These are phyloP conservation scores for Yamadazyma membranifaciens DNA, from an alignment of 1,139 yeast species.

Conservation along the genomic window DNA sequence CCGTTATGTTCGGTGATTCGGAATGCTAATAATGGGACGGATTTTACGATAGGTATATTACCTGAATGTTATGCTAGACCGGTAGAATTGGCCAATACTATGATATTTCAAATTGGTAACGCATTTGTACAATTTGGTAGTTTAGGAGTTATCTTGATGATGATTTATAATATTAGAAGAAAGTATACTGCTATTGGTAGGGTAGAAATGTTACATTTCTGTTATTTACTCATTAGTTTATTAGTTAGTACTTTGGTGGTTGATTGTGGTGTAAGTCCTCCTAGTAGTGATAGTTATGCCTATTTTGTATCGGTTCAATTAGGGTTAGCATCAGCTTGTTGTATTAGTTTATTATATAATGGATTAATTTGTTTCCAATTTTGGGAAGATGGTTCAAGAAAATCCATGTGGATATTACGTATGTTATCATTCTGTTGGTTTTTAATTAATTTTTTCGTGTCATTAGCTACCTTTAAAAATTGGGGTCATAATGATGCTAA, in stretches of 20 bases:
- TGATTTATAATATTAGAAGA: constrained; percentile 74
- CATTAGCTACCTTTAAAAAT: constrained; percentile 68
- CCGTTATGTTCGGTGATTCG: constrained; percentile 73
- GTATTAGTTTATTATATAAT: constrained; percentile 65
- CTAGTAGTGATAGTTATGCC: constrained; percentile 70
- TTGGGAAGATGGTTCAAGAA: constrained; percentile 88
- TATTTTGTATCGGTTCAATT: constrained; percentile 82
- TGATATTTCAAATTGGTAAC: constrained; percentile 87
- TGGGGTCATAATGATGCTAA: constrained; percentile 54
- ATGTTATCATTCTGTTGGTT: constrained; percentile 51
- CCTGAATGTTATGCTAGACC: constrained; percentile 83
- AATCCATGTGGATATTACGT: constrained; percentile 60
- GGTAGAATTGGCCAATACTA: constrained; percentile 84
- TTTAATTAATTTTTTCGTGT: constrained; percentile 61
- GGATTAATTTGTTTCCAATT: constrained; percentile 83
- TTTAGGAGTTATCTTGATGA: constrained; percentile 60
- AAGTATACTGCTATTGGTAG: constrained; percentile 95
- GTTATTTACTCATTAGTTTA: constrained; percentile 57
- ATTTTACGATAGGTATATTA: constrained; percentile 55
- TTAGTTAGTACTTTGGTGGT: constrained; percentile 69
- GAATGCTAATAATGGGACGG: constrained; percentile 18
- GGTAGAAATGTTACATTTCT: constrained; percentile 76
- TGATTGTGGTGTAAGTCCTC: constrained; percentile 92
- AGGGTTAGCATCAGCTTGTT: constrained; percentile 69
- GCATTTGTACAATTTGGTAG: constrained; percentile 83